A percentile compares a stretch with the other conserved stretches of the same genome.
Conservation (phyloP, 139 green algal genomes). For the Nannochloris sp. region DNA sequence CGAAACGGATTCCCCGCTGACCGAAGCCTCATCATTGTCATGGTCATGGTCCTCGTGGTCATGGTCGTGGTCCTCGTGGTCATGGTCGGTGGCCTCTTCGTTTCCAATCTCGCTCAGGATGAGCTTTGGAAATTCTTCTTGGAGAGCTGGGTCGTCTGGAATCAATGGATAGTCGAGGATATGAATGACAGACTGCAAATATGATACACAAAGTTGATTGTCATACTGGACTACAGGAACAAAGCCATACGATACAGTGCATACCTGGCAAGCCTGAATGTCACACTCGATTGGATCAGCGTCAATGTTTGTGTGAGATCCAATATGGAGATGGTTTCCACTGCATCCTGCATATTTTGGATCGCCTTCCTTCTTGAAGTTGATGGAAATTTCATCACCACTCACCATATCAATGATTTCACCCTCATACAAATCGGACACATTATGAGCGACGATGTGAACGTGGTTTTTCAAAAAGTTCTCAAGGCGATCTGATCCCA, state of each 20-base stretch:
- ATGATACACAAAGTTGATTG: neutral
- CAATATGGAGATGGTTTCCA: constrained; percentile 3
- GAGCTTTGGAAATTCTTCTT: constrained; percentile 2
- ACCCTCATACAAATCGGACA: constrained; percentile 4
- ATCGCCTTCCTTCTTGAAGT: constrained; percentile 5
- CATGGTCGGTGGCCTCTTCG: neutral
- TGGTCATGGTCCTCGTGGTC: neutral
- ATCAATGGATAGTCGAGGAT: constrained; percentile 5
- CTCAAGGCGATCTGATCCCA: neutral
- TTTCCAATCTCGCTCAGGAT: neutral
- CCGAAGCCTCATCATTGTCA: neutral
- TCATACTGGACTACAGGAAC: neutral
- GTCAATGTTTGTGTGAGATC: neutral
- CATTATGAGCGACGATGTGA: neutral
- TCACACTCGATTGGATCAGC: constrained; percentile 6
- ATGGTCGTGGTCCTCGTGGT: neutral
- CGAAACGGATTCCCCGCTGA: no score
- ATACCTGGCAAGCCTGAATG: constrained; percentile 7
- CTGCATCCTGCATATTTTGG: constrained; percentile 4
- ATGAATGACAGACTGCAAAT: constrained; percentile 5
- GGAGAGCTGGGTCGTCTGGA: neutral
- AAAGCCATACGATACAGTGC: neutral
- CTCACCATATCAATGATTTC: neutral
- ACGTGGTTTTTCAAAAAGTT: constrained; percentile 1
- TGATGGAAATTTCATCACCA: constrained; percentile 1